These are phyloP conservation scores for Phytophthora brassicae DNA, from an alignment of 352 stramenopile genomes.

Conservation along the genomic window DNA sequence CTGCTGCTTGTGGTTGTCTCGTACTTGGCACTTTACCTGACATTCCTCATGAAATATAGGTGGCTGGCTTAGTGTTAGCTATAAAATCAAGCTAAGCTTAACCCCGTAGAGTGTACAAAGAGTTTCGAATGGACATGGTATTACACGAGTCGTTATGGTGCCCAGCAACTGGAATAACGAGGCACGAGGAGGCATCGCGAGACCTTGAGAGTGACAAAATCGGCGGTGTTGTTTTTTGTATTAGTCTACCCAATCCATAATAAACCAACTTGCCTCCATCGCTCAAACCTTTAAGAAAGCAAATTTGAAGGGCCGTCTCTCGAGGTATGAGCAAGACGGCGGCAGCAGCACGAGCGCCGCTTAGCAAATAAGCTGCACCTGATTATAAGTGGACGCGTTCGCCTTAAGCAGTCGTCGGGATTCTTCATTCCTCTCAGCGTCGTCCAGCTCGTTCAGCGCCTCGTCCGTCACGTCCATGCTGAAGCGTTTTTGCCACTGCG, in stretches of 20 bases:
- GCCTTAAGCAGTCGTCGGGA: constrained; percentile 32
- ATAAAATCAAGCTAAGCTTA: no score
- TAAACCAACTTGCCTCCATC: constrained; percentile 10
- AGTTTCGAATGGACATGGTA: no score
- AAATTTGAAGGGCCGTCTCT: constrained; percentile 19
- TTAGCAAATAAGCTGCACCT: constrained; percentile 53
- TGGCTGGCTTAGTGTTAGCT: constrained; percentile 49
- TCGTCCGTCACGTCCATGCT: constrained; percentile 58
- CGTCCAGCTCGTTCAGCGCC: constrained; percentile 43
- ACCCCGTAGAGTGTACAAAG: no score
- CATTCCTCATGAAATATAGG: constrained; percentile 63
- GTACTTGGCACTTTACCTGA: constrained; percentile 50
- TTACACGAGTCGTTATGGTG: no score
- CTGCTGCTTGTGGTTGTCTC: constrained; percentile 48
- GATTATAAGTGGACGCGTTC: constrained; percentile 38
- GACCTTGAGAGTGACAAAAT: constrained; percentile 7
- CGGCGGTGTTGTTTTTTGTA: constrained; percentile 3
- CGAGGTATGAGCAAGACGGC: constrained; percentile 12
- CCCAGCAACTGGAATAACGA: no score
- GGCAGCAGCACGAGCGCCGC: background rate
- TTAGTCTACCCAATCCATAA: constrained; percentile 20
- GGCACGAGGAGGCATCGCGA: background rate
- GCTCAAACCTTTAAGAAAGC: constrained; percentile 18
- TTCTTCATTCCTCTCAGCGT: constrained; percentile 29
- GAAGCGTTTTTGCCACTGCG: constrained; percentile 45